Evolutionary conservation across 129 eudicot species (phyloP), one percentile per base, ranked within the genome.

Genomic region (Silybum marianum): DNA sequence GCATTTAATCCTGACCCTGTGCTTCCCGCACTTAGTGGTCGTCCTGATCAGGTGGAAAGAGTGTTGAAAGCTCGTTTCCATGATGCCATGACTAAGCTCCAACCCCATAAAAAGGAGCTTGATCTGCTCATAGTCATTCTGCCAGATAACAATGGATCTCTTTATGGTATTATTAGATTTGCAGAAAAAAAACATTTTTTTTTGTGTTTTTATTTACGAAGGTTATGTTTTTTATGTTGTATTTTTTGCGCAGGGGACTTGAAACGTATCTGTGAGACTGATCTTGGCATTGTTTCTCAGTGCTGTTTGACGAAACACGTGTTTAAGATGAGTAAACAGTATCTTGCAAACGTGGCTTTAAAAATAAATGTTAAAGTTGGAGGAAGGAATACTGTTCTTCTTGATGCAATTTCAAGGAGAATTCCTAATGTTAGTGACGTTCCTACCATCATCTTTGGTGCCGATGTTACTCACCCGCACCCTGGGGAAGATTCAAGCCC

Each of bases 311-410:
- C 98, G 7, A 94, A 94, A 73, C 93, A 94, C 69, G 95, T 94
- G 8, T 91, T 94, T 81, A 91, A 90, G 84, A 88, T 88, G 79
- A 90, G 87, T 81, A 91, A 91, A 83, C 98, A 91, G 65, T 94
- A 94, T 77, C 78, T 94, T 79, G 97, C 98, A 12, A 94, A 94
- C 66, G 97, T 91, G 58, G 91, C 98, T 71, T 85, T 94, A 70
- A 94, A 94, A 83, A 94, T 94, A 18, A 94, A 94, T 77, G 98
- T 94, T 28, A 94, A 94, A 87, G 98, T 93, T 46, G 97, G 98
- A 63, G 97, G 98, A 66, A 88, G 98, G 86, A 94, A 94, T 67
- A 94, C 98, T 0, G 97, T 94, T 68, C 97, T 94, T 44, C 73
- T 81, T 81, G 98, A 94, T 88, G 97, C 97, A 63, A 82, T 94